phyloP scores from a whole-genome alignment of 331 rosid genomes.

The Quercus lobata region DNA sequence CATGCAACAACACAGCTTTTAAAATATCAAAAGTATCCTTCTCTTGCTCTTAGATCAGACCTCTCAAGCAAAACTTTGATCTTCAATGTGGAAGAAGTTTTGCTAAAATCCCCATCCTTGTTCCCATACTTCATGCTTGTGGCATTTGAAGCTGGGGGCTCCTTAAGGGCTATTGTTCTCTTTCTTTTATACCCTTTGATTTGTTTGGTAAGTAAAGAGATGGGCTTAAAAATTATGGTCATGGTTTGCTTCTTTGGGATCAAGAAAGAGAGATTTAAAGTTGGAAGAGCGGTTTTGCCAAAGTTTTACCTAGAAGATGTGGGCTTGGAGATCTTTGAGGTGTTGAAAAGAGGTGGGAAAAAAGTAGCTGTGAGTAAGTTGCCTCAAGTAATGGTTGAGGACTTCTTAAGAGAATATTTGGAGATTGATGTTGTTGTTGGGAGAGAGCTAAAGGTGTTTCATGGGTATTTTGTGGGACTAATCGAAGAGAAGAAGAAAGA shows the following conservation, averaged over 20 bases:
- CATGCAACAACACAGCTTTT: constrained; percentile 21
- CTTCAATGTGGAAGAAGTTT: constrained; percentile 63
- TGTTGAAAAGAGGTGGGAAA: constrained; percentile 39
- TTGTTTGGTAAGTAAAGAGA: constrained; percentile 31
- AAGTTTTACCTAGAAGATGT: constrained; percentile 76
- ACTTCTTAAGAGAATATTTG: constrained; percentile 73
- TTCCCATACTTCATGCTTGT: constrained; percentile 88
- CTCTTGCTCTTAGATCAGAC: constrained; percentile 38
- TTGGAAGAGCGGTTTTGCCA: constrained; percentile 66
- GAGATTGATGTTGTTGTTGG: constrained; percentile 62
- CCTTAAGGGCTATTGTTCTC: constrained; percentile 44
- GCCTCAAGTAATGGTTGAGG: constrained; percentile 72
- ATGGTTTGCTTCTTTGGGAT: constrained; percentile 74
- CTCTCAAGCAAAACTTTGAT: constrained; percentile 42
- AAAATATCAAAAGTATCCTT: constrained; percentile 33
- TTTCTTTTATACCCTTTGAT: constrained; percentile 57
- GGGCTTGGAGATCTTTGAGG: constrained; percentile 59
- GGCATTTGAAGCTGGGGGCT: constrained; percentile 82
- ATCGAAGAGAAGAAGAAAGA: constrained; percentile 41
- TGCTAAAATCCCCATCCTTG: constrained; percentile 50
- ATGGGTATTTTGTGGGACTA: constrained; percentile 69
- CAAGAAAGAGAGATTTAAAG: constrained; percentile 55
- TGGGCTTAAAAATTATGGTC: constrained; percentile 73
- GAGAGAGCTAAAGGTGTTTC: constrained; percentile 51
- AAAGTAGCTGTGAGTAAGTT: constrained; percentile 55